phyloP scores from a whole-genome alignment of 352 stramenopile species.

The Aphanomyces invadans region DNA sequence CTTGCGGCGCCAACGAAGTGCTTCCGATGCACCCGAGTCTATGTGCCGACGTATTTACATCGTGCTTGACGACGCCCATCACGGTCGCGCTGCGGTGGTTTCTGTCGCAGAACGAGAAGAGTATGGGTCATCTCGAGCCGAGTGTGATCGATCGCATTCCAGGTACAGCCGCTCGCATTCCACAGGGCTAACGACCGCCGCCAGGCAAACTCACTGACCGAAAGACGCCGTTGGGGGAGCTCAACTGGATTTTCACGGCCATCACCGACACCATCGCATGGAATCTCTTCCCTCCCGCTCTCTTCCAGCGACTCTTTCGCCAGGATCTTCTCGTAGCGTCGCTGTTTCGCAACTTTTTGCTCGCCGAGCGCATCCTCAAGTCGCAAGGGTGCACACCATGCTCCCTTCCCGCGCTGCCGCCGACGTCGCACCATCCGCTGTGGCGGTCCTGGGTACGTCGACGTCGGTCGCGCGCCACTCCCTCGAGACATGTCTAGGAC shows the following conservation, averaged over 20 bases:
- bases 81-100: constrained; percentile 98
- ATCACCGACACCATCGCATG: constrained; percentile 99
- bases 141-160: constrained; percentile 83
- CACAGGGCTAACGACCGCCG: no score
- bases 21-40: constrained; percentile 96
- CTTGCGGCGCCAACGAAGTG: constrained; percentile 90
- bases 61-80: constrained; percentile 98
- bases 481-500: constrained; percentile 63
- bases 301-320: constrained; percentile 99
- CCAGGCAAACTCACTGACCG: constrained; percentile 91
- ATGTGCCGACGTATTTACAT: constrained; percentile 99
- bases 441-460: constrained; percentile 90
- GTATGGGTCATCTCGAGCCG: constrained; percentile 78
- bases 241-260: constrained; percentile 99
- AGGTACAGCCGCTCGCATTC: no score
- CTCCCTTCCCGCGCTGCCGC: constrained; percentile 91
- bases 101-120: constrained; percentile 88
- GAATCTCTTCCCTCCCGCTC: constrained; percentile 93
- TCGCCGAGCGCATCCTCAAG: constrained; percentile 97
- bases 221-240: constrained; percentile 92
- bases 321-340: constrained; percentile 97
- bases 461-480: not conserved
- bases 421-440: constrained; percentile 94
- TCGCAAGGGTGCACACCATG: constrained; percentile 71
- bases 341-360: constrained; percentile 97